phyloP scores from a whole-genome alignment of 208 protist species.

The Leishmania arabica region DNA sequence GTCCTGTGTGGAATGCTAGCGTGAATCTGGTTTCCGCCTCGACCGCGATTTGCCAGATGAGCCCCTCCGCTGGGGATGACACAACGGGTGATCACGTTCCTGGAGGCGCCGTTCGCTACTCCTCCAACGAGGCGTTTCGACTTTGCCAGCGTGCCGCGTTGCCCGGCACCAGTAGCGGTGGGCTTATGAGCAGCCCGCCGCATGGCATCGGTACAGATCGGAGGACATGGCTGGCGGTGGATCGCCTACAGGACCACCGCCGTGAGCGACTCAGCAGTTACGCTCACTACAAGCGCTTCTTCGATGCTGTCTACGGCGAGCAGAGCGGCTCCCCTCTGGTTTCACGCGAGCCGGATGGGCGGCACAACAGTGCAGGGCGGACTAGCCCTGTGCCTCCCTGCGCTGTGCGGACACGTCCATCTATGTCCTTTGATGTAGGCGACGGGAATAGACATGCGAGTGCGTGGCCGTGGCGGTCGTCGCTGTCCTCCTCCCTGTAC shows the following conservation, averaged over 20 bases:
- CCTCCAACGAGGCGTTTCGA: conserved; percentile 12
- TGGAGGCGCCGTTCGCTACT: neutral
- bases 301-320: conserved; percentile 22
- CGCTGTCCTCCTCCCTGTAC: neutral
- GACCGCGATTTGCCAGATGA: neutral
- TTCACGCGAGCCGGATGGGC: neutral
- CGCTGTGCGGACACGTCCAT: neutral
- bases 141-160: conserved; percentile 5
- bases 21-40: neutral
- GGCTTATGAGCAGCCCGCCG: neutral
- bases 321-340: neutral
- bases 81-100: neutral
- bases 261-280: conserved; percentile 13
- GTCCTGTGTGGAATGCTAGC: conserved; percentile 1
- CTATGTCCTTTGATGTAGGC: neutral
- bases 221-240: neutral
- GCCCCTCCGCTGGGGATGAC: neutral
- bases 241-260: neutral
- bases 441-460: neutral
- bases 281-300: conserved; percentile 35
- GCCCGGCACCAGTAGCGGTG: neutral
- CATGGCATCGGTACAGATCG: neutral
- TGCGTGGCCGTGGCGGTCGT: conserved; percentile 2
- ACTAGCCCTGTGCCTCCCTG: neutral
- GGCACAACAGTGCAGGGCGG: neutral